Evolutionary conservation across 768 basidiomycete species (phyloP).

Genomic region (Clathrus columnatus): DNA sequence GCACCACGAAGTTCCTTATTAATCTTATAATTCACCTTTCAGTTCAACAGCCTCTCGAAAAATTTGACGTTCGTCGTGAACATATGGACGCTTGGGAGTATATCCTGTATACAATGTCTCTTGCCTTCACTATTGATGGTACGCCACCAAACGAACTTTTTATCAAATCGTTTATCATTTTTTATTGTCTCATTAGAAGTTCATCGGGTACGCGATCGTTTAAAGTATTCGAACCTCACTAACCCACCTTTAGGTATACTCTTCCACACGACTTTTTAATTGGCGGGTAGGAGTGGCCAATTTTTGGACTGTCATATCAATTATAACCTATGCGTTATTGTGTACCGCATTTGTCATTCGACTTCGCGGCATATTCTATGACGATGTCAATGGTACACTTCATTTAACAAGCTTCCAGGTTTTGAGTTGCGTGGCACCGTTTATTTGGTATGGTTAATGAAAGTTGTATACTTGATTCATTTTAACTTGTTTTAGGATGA

Average conservation of each 20-base stretch:
- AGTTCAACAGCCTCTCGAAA: constrained; percentile 76
- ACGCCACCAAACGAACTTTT: constrained; percentile 14
- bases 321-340: constrained; percentile 67
- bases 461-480: too few species aligned
- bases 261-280: constrained; percentile 64
- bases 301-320: constrained; percentile 67
- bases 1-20: background rate
- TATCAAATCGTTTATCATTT: too few species aligned
- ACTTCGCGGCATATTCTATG: constrained; percentile 39
- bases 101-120: constrained; percentile 65
- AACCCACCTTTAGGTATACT: constrained; percentile 42
- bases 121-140: constrained; percentile 80
- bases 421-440: constrained; percentile 77
- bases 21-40: background rate
- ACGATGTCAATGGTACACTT: constrained; percentile 30
- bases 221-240: background rate
- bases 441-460: constrained; percentile 75
- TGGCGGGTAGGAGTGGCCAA: constrained; percentile 58
- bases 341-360: constrained; percentile 69
- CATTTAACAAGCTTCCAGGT: constrained; percentile 76
- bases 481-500: constrained; percentile 51
- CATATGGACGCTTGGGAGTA: constrained; percentile 76
- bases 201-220: constrained; percentile 36
- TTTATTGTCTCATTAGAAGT: constrained; percentile 41
- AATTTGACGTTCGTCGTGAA: constrained; percentile 43